Evolutionary conservation across 768 basidiomycete genomes (phyloP).

Genomic region (Butyriboletus loyo): DNA sequence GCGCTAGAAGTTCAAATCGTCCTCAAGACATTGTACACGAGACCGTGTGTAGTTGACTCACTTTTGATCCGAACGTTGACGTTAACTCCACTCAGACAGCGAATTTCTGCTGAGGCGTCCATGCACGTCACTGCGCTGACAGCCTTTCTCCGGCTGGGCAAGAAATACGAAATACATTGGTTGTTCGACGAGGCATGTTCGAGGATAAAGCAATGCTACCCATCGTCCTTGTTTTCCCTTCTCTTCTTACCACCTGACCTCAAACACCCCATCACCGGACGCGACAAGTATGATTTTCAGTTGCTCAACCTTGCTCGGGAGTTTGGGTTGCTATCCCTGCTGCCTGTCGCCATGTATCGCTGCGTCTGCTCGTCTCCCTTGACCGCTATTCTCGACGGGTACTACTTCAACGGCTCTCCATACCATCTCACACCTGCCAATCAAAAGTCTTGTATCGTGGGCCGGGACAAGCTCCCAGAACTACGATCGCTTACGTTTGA

Average conservation of each 20-base stretch:
- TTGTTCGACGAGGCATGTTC: conserved; percentile 21
- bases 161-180: conserved; percentile 24
- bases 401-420: conserved; percentile 15
- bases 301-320: conserved; percentile 24
- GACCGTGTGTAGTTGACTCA: conserved; percentile 19
- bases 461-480: conserved; percentile 23
- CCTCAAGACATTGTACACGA: conserved; percentile 21
- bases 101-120: conserved; percentile 15
- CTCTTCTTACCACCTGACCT: conserved; percentile 23
- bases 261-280: conserved; percentile 17
- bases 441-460: conserved; percentile 24
- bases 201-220: conserved; percentile 22
- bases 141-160: conserved; percentile 24
- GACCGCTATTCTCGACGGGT: conserved; percentile 23
- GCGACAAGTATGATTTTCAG: conserved; percentile 26
- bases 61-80: background rate
- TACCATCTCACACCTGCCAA: conserved; percentile 19
- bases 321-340: conserved; percentile 20
- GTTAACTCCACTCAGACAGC: conserved; percentile 18
- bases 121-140: conserved; percentile 20
- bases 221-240: conserved; percentile 23
- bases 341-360: conserved; percentile 25
- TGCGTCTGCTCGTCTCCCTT: conserved; percentile 18
- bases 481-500: conserved; percentile 18
- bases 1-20: conserved; percentile 25